A percentile compares a stretch with the other conserved stretches of the same genome.
These are phyloP conservation scores for Dendrobium chrysotoxum DNA, from an alignment of 106 monocot species.

Conservation along the genomic window DNA sequence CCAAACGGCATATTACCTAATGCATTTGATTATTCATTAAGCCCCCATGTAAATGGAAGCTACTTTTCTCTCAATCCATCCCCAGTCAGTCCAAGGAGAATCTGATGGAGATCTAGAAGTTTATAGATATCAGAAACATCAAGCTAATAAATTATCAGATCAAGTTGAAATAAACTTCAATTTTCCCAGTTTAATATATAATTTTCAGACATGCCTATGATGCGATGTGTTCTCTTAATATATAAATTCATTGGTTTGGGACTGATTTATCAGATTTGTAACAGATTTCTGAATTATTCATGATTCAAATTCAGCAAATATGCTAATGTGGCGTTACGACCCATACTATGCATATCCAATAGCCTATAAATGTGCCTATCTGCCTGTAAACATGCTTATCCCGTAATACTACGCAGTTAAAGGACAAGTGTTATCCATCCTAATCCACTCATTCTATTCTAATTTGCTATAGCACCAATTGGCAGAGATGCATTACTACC, in stretches of 20 bases:
- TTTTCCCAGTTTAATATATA: neutral
- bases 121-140: neutral
- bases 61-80: neutral
- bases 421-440: neutral
- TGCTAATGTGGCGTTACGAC: neutral
- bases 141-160: neutral
- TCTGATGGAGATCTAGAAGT: neutral
- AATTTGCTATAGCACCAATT: neutral
- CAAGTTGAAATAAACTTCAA: neutral
- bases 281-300: neutral
- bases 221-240: neutral
- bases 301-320: neutral
- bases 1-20: neutral
- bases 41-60: neutral
- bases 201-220: neutral
- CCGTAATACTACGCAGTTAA: neutral
- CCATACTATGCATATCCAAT: neutral
- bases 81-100: neutral
- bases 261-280: neutral
- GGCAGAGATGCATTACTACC: neutral
- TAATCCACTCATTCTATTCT: neutral
- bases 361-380: neutral
- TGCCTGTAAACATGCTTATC: neutral
- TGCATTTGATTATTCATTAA: neutral
- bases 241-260: neutral